Evolutionary conservation across 768 basidiomycete species (phyloP), one percentile per base, ranked within the genome.

Genomic region (Boletales sp.): DNA sequence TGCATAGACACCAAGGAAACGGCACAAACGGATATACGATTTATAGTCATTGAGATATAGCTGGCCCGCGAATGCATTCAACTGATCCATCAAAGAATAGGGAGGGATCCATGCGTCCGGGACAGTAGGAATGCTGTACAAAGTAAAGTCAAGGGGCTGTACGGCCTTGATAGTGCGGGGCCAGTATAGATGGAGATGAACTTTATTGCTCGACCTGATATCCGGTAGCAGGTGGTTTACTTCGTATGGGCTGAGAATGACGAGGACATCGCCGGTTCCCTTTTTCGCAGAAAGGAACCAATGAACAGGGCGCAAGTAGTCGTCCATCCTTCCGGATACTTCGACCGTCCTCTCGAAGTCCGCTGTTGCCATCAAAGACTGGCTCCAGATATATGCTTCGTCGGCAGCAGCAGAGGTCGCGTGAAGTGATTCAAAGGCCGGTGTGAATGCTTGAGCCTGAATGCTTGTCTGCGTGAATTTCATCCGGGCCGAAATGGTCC

Each of bases 191-290:
- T 75, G 74, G 17, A 78, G 64, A 42, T 67, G 61, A 8, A 73
- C 71, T 4, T 49, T 15, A 5, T 57, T 56, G 57, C 66, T 68
- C 18, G 31, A 31, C 14, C 64, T 69, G 47, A 78, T 72, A 1
- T 36, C 30, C 60, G 70, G 64, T 13, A 76, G 59, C 18, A 75
- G 60, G 28, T 50, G 46, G 42, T 77, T 66, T 13, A 60, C 73
- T 52, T 77, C 74, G 48, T 49, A 59, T 10, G 69, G 67, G 55
- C 77, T 78, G 53, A 76, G 47, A 15, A 72, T 49, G 21, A 78
- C 63, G 15, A 75, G 57, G 4, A 42, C 30, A 1, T 45, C 34
- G 11, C 41, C 6, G 4, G 8, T 6, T 14, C 32, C 42, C n/a
- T 11, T 7, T 13, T 42, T 21, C 11, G 17, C 19, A 9, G 58